A percentile compares a stretch with the other conserved stretches of the same genome.
phyloP scores from a whole-genome alignment of 2,329 filamentous ascomycete species.

The Sphaceloma murrayae region DNA sequence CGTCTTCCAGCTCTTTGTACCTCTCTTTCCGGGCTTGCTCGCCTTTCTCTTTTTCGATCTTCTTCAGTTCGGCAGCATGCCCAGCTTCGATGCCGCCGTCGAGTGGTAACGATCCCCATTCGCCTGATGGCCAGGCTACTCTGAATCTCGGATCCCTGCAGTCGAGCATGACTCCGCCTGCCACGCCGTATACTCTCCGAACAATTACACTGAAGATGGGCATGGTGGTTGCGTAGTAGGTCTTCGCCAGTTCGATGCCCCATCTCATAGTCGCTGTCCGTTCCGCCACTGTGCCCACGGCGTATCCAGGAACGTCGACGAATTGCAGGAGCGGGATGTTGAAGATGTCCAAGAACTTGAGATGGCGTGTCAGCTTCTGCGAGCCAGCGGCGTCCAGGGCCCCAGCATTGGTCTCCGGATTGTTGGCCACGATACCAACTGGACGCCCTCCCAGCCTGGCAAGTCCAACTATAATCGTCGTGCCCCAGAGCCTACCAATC shows the following conservation, averaged over 20 bases:
- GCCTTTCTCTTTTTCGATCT: constrained; percentile 43
- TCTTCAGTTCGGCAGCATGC: constrained; percentile 50
- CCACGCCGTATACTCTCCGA: constrained; percentile 53
- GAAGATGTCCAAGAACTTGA: constrained; percentile 57
- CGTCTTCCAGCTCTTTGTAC: constrained; percentile 49
- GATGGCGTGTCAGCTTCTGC: constrained; percentile 51
- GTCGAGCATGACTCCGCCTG: constrained; percentile 55
- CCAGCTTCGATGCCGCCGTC: constrained; percentile 57
- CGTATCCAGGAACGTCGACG: constrained; percentile 54
- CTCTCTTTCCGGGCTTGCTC: constrained; percentile 39
- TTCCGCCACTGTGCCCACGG: constrained; percentile 54
- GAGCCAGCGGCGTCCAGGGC: constrained; percentile 52
- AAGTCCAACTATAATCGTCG: constrained; percentile 51
- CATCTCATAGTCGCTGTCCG: constrained; percentile 55
- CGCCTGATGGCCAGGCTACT: constrained; percentile 54
- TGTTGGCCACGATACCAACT: constrained; percentile 50
- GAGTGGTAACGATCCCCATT: constrained; percentile 53
- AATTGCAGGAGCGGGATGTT: constrained; percentile 56
- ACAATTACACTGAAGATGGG: constrained; percentile 56
- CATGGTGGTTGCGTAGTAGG: constrained; percentile 54
- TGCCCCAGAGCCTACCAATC: constrained; percentile 54
- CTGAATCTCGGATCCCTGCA: constrained; percentile 51
- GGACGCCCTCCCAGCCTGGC: constrained; percentile 49
- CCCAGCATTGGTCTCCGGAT: constrained; percentile 53
- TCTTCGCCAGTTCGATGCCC: constrained; percentile 51